Conservation (phyloP, 805 yeast species). For the Zygosaccharomyces bailii region DNA sequence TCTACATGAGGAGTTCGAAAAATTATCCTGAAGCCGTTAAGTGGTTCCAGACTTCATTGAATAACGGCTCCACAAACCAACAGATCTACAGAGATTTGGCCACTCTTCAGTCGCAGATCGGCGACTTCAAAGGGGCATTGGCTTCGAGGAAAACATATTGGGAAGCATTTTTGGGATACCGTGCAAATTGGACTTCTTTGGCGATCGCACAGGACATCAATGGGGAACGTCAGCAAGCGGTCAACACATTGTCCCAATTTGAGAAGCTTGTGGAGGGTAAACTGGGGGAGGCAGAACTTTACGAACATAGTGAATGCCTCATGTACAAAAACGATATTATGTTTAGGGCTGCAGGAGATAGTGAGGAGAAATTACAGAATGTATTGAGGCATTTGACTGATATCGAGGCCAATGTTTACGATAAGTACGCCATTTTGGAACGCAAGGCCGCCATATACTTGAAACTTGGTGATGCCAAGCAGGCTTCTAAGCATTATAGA, state of each 20-base stretch:
- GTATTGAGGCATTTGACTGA: slow-evolving; percentile 61
- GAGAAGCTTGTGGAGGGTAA: slow-evolving; percentile 72
- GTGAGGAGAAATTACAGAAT: slow-evolving; percentile 40
- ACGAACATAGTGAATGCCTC: slow-evolving; percentile 77
- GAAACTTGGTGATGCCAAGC: slow-evolving; percentile 52
- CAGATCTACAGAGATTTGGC: slow-evolving; percentile 81
- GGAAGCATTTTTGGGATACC: slow-evolving; percentile 71
- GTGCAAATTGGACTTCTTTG: slow-evolving; percentile 87
- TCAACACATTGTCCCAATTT: slow-evolving; percentile 66
- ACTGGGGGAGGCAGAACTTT: slow-evolving; percentile 59
- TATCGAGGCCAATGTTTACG: slow-evolving; percentile 53
- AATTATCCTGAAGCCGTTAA: slow-evolving; percentile 73
- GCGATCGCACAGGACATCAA: slow-evolving; percentile 83
- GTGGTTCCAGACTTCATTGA: slow-evolving; percentile 71
- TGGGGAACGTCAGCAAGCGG: slow-evolving; percentile 64
- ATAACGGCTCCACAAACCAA: slow-evolving; percentile 72
- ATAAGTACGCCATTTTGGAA: slow-evolving; percentile 61
- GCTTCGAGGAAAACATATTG: slow-evolving; percentile 65
- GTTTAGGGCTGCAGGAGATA: slow-evolving; percentile 54
- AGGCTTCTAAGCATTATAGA: slow-evolving; percentile 68
- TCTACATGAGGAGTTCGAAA: slow-evolving; percentile 67
- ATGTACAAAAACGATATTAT: slow-evolving; percentile 69
- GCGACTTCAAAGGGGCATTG: slow-evolving; percentile 64
- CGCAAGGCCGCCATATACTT: slow-evolving; percentile 61
- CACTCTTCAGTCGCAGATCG: slow-evolving; percentile 70